Base-by-base conservation (phyloP, 257 asterid genomes). In the Plectranthus barbatus region DNA sequence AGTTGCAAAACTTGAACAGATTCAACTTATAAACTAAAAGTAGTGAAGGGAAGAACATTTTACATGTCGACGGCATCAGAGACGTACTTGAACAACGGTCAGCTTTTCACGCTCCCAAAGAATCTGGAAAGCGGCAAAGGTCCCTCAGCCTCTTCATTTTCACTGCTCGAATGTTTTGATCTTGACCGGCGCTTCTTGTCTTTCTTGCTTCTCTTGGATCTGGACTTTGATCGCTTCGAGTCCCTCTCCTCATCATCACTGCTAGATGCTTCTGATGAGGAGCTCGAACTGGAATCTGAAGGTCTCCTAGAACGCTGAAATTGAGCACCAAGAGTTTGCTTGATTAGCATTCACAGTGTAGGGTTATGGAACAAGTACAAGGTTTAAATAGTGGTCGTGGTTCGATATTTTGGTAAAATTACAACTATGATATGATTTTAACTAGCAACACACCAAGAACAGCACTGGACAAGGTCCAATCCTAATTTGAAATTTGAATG, bases 41-140 rank as follows among this genome's bases (percentile, higher is more conserved):
- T 26, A 17, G 23, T 12, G 26, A 45, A 55, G 24, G 13, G 48
- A 13, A 66, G 48, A 18, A 19, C 68, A 62, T 21, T 13, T 36
- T 62, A 49, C 39, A 64, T 31, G 11, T 18, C 26, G 12, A 37
- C 13, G 13, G 42, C 1, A 0, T 11, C 18, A 5, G 7, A 36
- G 29, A 10, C 34, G 13, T 18, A 39, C 19, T 39, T 10, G 56
- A 11, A 13, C 54, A 20, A 47, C 39, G 15, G 62, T 80, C 83
- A 83, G 66, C 72, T 80, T 76, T 80, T 87, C 52, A 64, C 20
- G 74, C 65, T 77, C 62, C 85, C 93, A 69, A 87, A 87, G 77
- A 87, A 87, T 71, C 79, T 83, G 47, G 95, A 84, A 61, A 84
- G 88, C 1, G 95, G 96, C 77, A 88, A 74, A 62, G 96, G 96